Conservation (phyloP, 495 filamentous ascomycete species). For the Neurospora tetraspora region DNA sequence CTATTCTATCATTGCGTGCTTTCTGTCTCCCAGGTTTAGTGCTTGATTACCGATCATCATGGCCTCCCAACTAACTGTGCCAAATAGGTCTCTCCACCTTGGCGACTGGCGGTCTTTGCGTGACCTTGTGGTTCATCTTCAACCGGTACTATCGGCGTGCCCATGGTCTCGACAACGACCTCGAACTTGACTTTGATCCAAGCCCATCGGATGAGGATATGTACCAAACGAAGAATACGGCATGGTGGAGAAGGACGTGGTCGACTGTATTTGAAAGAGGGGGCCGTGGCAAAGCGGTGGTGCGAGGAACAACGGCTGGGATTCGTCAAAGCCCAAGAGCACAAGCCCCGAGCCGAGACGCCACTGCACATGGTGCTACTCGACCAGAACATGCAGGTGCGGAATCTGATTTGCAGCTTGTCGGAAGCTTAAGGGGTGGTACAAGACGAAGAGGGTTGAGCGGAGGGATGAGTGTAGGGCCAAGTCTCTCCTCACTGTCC, state of each 20-base stretch:
- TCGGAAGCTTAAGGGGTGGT: background rate
- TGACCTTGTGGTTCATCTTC: conserved; percentile 2
- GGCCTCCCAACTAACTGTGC: too few relatives aligned
- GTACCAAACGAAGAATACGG: background rate
- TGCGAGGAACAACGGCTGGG: background rate
- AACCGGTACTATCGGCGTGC: background rate
- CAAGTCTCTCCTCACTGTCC: background rate
- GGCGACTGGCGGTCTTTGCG: conserved; percentile 3
- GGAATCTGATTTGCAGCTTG: background rate
- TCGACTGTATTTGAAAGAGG: background rate
- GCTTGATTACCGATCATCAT: background rate
- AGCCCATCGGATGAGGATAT: background rate
- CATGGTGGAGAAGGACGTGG: background rate
- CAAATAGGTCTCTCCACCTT: conserved; percentile 2
- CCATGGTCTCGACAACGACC: background rate
- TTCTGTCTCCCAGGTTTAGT: background rate
- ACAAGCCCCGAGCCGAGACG: background rate
- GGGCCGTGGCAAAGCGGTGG: background rate
- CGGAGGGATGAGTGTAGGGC: background rate
- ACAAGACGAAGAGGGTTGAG: background rate
- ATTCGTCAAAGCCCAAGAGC: background rate
- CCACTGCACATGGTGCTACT: background rate
- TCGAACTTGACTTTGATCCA: background rate
- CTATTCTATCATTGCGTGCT: background rate
- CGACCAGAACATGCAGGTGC: background rate